Conservation (phyloP, 805 yeast species). For the Candida montana region DNA sequence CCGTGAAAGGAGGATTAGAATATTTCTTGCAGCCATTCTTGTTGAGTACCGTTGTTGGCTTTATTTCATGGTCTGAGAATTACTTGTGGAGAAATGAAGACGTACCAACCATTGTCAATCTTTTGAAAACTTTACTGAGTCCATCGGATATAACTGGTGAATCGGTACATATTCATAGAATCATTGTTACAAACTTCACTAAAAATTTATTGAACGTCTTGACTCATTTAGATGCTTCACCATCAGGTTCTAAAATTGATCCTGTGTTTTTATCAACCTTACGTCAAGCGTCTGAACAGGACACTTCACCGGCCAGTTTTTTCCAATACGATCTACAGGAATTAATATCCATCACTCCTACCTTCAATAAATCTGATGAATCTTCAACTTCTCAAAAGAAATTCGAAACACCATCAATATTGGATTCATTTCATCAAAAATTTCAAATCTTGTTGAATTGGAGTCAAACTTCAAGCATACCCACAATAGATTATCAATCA, state of each 20-base stretch:
- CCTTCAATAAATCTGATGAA: background rate
- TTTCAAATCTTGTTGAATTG: conserved; percentile 19
- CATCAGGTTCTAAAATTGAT: conserved; percentile 15
- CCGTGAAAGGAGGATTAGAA: conserved; percentile 74
- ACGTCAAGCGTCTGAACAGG: conserved; percentile 8
- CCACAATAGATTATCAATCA: conserved; percentile 18
- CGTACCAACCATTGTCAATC: conserved; percentile 30
- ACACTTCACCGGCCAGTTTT: conserved; percentile 3
- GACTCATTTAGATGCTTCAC: conserved; percentile 1
- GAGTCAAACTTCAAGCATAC: conserved; percentile 18
- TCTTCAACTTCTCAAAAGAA: background rate
- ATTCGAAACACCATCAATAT: conserved; percentile 7
- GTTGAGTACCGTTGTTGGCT: conserved; percentile 49
- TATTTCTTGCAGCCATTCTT: conserved; percentile 80
- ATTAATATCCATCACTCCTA: background rate
- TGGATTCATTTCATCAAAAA: conserved; percentile 15
- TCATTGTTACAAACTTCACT: conserved; percentile 28
- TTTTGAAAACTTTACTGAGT: conserved; percentile 36
- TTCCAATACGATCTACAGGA: conserved; percentile 3
- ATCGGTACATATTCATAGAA: conserved; percentile 37
- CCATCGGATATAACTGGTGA: conserved; percentile 43
- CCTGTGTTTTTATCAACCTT: conserved; percentile 13
- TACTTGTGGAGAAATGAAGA: conserved; percentile 32
- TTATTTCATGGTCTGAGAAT: conserved; percentile 44
- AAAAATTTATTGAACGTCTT: conserved; percentile 14